Evolutionary conservation across 1,139 yeast genomes (phyloP).

Genomic region (Pichia sp.): DNA sequence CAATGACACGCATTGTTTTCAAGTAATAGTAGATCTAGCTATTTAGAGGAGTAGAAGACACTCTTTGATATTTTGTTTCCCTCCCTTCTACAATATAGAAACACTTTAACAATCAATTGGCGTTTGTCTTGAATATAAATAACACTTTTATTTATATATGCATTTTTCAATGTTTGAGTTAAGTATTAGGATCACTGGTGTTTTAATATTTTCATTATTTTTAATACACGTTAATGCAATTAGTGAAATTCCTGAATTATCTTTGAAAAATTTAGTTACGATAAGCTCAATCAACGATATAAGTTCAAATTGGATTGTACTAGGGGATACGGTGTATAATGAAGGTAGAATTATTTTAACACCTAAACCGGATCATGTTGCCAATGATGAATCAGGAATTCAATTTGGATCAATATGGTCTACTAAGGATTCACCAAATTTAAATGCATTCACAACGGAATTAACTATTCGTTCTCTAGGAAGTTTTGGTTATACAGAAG

Average conservation of each 20-base stretch:
- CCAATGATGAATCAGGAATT: slow-evolving; percentile 18
- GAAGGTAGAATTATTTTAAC: slow-evolving; percentile 42
- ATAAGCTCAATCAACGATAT: slow-evolving; percentile 22
- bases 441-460: slow-evolving; percentile 54
- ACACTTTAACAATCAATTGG: too few species aligned
- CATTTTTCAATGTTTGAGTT: not conserved
- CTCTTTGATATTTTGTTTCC: too few species aligned
- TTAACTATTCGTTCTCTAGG: slow-evolving; percentile 57
- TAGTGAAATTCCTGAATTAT: slow-evolving; percentile 26
- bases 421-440: slow-evolving; percentile 21
- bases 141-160: not conserved
- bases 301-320: slow-evolving; percentile 30
- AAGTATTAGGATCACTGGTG: not conserved
- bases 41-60: too few species aligned
- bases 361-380: slow-evolving; percentile 31
- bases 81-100: too few species aligned
- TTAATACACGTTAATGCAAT: not conserved
- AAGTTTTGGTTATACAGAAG: slow-evolving; percentile 35
- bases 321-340: slow-evolving; percentile 31
- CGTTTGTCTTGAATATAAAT: too few species aligned
- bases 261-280: slow-evolving; percentile 34
- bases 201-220: not conserved
- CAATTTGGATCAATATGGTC: slow-evolving; percentile 50
- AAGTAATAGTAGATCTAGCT: too few species aligned
- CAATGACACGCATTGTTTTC: too few species aligned